Evolutionary conservation across 768 basidiomycete species (phyloP), one percentile per base, ranked within the genome.

Genomic region (Trametes cubensis): DNA sequence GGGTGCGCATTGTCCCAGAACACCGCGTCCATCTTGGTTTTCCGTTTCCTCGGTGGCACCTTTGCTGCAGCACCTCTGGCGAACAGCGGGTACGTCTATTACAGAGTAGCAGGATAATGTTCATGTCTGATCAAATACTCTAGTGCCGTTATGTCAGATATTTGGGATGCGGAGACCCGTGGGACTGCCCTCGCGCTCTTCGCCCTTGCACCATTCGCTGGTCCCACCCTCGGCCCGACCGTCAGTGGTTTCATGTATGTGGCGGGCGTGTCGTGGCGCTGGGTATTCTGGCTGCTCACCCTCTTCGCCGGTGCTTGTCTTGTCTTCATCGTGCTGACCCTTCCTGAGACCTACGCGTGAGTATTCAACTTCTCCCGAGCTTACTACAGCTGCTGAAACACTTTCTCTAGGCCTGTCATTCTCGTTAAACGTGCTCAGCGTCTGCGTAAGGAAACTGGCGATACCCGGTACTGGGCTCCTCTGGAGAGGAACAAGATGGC

Each of bases 51-150:
- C n/a, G 82, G 84, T 1, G 90, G 90, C 14, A 76, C 77, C 2
- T 90, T 89, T 65, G 88, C 89, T n/a, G 82, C 86, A 18, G 81
- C 85, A 26, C 90, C 89, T 1, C 67, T 90, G 47, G 82, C 88
- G 6, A 89, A 89, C 74, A 81, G 84, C 59, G 89, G 87, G 85
- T 87, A 68, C 13, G 77, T 72, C n/a, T 30, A 30, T 30, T 4
- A 30, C 28, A 8, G 8, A 30, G 28, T 8, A 30, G 28, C 4
- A 30, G 28, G 8, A 30, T 30, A 4, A 34, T 10, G 6, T 2
- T 34, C 34, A 18, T n/a, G 14, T 25, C n/a, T 40, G 23, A 51
- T 17, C 11, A 11, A 21, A 26, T 83, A 79, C 15, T 49, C 0
- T 26, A 73, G 72, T 39, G 72, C 71, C 6, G 25, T 73, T 11